Evolutionary conservation across 148 eudicot genomes (phyloP), one percentile per base, ranked within the genome.

Genomic region (Camellia sinensis): DNA sequence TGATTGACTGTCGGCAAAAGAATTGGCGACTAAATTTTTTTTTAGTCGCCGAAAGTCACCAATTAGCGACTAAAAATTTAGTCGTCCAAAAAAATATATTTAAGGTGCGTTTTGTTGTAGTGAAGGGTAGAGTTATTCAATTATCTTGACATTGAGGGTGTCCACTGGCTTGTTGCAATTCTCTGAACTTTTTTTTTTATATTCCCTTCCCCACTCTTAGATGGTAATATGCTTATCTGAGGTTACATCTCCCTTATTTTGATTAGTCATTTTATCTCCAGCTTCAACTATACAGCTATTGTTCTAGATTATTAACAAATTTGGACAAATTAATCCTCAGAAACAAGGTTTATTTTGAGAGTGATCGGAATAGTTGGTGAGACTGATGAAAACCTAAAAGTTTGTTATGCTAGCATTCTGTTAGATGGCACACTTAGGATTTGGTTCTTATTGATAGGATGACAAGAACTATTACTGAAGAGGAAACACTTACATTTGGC

Each of bases 101-200:
- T n/a, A n/a, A n/a, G n/a, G n/a, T n/a, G n/a, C n/a, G n/a, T n/a
- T n/a, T n/a, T n/a, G n/a, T n/a, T n/a, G n/a, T n/a, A n/a, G n/a
- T n/a, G n/a, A n/a, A 21, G 75, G 75, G 43, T 14, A 40, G 46
- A 11, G 21, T 74, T 56, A 18, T 54, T 57, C 11, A 54, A 60
- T 74, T 74, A 40, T 41, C 61, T 74, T 56, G 46, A 64, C 48
- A 29, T 56, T 17, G 63, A 46, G 18, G 72, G 72, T 68, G 18
- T 73, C 44, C 19, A 29, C 46, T 56, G 21, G 18, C 48, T 14
- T 57, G 65, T 7, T 6, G 50, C 40, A 17, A 57, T n/a, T 56
- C 22, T 74, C 48, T 29, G 19, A 13, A 0, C 18, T 8, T 62
- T n/a, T 76, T n/a, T 19, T 12, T 19, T 12, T 14, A 3, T 19